Base-by-base conservation (phyloP, 1,284 basidiomycete genomes). In the Garcileccinum viscosum region DNA sequence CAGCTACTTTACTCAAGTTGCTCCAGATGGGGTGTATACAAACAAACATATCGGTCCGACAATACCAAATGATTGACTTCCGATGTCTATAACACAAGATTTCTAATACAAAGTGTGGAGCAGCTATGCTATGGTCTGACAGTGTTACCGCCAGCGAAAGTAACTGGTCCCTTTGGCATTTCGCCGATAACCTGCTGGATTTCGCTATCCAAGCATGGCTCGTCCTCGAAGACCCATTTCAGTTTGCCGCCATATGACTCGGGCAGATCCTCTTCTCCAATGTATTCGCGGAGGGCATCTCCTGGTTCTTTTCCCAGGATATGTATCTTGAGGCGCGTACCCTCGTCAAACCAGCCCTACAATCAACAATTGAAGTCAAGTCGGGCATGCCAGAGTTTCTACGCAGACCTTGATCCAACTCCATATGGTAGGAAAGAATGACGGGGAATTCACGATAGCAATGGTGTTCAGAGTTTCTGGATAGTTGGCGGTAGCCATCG, bases 401-500 rank as follows among this genome's bases (percentile, higher is more conserved):
- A 24, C 14, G 73, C 81, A 63, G 65, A 89, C 90, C 84, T 92
- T 93, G 74, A 94, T 85, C 93, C 92, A 94, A 24, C 85, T 85
- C 93, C 93, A 94, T 27, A 93, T 83, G 1, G 90, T 93, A 1
- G 90, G 87, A 77, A 94, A 94, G 82, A 93, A 95, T 0, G 87
- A 82, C 0, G 93, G 93, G 0, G 91, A 89, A 70, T 94, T 94
- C 58, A 95, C 88, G 66, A 95, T 82, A 30, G 85, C 89, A 71
- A 90, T 88, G 24, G 84, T 85, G 73, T 85, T 83, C 50, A 93
- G 80, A 1, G 91, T 93, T 78, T 95, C 93, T 2, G 93, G 93
- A 76, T 94, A 94, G 73, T 94, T 90, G 24, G 91, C 91, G 0
- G 91, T 93, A 1, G 91, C 92, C 62, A 95, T 84, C 19, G 83